A percentile compares a stretch with the other conserved stretches of the same genome.
Evolutionary conservation across 2,329 filamentous ascomycete species (phyloP).

Genomic region (Cladosporium sp.): DNA sequence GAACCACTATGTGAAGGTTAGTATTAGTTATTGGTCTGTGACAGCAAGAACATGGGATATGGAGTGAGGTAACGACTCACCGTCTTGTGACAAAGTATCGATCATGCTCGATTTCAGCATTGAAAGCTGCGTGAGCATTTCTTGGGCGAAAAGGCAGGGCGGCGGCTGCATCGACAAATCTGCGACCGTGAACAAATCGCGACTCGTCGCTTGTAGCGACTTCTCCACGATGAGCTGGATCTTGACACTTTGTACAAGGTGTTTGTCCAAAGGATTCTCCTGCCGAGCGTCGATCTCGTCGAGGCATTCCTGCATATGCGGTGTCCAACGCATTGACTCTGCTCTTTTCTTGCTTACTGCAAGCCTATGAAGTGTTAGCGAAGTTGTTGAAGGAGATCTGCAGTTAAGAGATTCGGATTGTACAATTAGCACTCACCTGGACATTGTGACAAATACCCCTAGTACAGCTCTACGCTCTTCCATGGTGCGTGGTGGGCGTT

Average conservation of each 20-base stretch:
- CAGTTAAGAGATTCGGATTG: no score
- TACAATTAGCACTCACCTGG: neutral
- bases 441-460: slow-evolving; percentile 6
- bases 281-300: slow-evolving; percentile 13
- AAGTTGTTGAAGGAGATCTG: no score
- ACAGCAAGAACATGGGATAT: no score
- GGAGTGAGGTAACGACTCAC: neutral
- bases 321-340: slow-evolving; percentile 23
- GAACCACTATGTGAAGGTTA: neutral
- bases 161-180: neutral
- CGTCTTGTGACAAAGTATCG: neutral
- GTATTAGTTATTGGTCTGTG: neutral
- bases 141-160: neutral
- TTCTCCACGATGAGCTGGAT: slow-evolving; percentile 25
- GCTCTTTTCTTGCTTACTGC: slow-evolving; percentile 1
- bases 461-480: slow-evolving; percentile 14
- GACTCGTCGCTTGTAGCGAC: neutral
- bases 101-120: neutral
- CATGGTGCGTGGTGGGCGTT: neutral
- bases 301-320: slow-evolving; percentile 22
- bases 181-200: neutral
- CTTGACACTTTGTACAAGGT: slow-evolving; percentile 18
- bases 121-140: slow-evolving; percentile 1
- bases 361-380: neutral
- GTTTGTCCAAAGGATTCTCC: slow-evolving; percentile 15